Base-by-base conservation (phyloP, 768 basidiomycete species). In the Ramaria rubella region DNA sequence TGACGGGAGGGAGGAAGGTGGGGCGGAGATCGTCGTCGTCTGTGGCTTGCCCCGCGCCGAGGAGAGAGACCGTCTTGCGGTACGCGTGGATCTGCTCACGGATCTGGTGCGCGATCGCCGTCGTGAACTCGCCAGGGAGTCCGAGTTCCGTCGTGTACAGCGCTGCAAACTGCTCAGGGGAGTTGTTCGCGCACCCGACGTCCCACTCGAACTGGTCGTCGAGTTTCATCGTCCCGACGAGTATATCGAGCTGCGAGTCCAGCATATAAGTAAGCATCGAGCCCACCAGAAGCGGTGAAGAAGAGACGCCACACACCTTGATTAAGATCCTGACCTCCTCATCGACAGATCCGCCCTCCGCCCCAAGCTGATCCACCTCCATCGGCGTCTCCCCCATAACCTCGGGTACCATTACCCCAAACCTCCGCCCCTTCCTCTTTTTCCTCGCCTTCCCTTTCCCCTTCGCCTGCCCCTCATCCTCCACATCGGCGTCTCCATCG, bases 121-220 rank as follows among this genome's bases (percentile, higher is more conserved):
- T 97, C 67, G 79, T 86, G 77, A 98, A 99, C 68, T 99, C 96
- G 7, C 93, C 91, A 26, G 80, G 80, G 24, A 99, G 72, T 4
- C 96, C 96, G 23, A 99, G 73, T 61, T 99, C 96, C 21, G 81
- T 80, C 1, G 83, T 75, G 67, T 96, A 95, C 0, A 86, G 78
- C 60, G 88, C 86, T 6, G 96, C 92, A 69, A 98, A 98, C 24
- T 87, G 84, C 70, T 99, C 96, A 0, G 95, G 94, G 0, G 86
- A 87, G 3, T 90, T 86, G 45, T 79, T 76, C 21, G 75, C 71
- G 55, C 88, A 92, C 62, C 86, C 86, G 34, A 97, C 70, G 68
- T 99, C 95, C 96, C 96, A 99, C 68, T 98, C 96, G 65, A 98
- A 95, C 65, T 94, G 89, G 70, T 99, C 96, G 55, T 92, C 89